Base-by-base conservation (phyloP, 495 filamentous ascomycete species). In the Zalerion maritima region DNA sequence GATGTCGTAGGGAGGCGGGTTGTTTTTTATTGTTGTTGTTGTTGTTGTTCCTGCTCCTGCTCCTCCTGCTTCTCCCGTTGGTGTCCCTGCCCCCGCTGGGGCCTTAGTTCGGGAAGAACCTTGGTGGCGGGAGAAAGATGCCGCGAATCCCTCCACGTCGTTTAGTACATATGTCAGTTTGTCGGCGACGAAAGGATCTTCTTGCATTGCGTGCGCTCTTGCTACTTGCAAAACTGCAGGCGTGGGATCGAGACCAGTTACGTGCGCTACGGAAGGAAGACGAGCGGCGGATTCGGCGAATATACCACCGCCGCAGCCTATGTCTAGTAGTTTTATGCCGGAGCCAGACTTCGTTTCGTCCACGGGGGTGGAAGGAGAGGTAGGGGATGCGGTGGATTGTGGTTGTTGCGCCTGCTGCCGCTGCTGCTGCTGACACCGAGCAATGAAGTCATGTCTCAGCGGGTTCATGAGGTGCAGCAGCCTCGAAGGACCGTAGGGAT, bases 401-500 rank as follows among this genome's bases (percentile, higher is more conserved):
- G 14, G 21, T 14, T 29, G 31, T 28, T 27, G 24, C 24, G 38
- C 48, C n/a, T 46, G 46, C 5, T 26, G 40, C 14, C 45, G 47
- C 23, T 58, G 57, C 12, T 61, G 60, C 40, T 64, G 52, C 35
- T 67, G 74, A 42, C 86, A 93, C 20, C 59, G 49, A 2, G 58
- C 54, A 50, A 97, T 89, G 59, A 96, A 96, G 46, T 83, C 75
- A 53, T 94, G 84, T 18, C 89, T 84, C 23, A 91, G 71, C 6
- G 91, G 89, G 61, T 97, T 96, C 89, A 97, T 96, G 27, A 91
- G 75, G 53, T 96, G 91, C 2, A 97, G 75, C 37, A 93, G 74
- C 9, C 86, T 73, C 0, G 84, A 94, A 12, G 84, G 73, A 30
- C 89, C 89, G 55, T 91, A 75, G 2, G 89, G 81, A 55, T 96